Conservation (phyloP, 495 filamentous ascomycete species). For the Podospora pseudoanserina region DNA sequence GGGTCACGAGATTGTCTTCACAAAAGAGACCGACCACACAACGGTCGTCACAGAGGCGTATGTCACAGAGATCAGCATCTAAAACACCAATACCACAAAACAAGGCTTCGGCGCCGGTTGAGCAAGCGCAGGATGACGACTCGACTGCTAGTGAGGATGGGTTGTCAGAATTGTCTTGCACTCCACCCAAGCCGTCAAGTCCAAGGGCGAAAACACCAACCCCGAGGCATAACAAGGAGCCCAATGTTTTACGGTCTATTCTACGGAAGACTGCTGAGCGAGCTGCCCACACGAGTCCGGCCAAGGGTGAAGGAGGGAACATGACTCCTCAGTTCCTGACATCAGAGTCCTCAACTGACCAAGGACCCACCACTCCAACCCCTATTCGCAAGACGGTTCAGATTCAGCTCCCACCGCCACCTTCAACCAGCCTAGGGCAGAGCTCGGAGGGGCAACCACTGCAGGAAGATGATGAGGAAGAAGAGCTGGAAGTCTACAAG, state of each 20-base stretch:
- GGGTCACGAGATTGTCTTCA: not conserved
- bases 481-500: slow-evolving; percentile 24
- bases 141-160: slow-evolving; percentile 8
- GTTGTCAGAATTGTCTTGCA: slow-evolving; percentile 3
- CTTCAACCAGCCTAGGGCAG: not conserved
- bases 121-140: slow-evolving; percentile 11
- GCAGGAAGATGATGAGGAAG: slow-evolving; percentile 17
- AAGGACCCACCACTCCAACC: slow-evolving; percentile 19
- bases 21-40: not conserved
- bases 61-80: not conserved
- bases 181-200: slow-evolving; percentile 11
- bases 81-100: not conserved
- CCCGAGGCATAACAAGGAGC: slow-evolving; percentile 4
- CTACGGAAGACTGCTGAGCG: not conserved
- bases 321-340: slow-evolving; percentile 4
- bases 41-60: not conserved
- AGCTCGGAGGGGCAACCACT: slow-evolving; percentile 14
- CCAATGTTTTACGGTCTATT: not conserved
- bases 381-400: slow-evolving; percentile 21
- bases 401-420: slow-evolving; percentile 16
- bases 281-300: not conserved
- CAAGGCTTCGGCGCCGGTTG: not conserved
- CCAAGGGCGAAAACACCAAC: not conserved
- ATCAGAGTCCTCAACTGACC: slow-evolving; percentile 7
- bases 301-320: not conserved